Percentiles rank a stretch among this genome's conserved stretches.
phyloP scores from a whole-genome alignment of 202 grass and related monocot species.

The Schoenoplectus tabernaemontani region DNA sequence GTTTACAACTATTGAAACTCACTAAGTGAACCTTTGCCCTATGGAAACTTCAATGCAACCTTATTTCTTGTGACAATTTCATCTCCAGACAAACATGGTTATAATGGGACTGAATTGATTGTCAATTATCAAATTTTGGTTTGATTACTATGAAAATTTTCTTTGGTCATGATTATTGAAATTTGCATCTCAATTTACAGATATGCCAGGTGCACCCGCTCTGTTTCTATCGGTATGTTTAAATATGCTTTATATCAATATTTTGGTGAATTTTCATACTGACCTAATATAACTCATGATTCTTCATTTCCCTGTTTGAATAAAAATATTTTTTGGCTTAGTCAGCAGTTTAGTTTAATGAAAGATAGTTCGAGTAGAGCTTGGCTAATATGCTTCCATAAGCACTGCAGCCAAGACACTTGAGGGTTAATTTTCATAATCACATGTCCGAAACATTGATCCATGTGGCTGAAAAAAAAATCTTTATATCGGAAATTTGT shows the following conservation, averaged over 20 bases:
- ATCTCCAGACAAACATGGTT: not conserved
- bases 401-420: no score
- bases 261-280: not conserved
- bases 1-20: not conserved
- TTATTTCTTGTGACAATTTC: not conserved
- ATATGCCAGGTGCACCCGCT: constrained; percentile 59
- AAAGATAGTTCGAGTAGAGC: no score
- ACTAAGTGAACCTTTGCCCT: not conserved
- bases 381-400: no score
- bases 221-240: constrained; percentile 55
- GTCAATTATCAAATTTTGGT: not conserved
- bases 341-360: not conserved
- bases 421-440: no score
- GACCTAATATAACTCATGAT: not conserved
- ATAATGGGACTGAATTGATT: not conserved
- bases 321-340: not conserved
- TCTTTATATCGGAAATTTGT: no score
- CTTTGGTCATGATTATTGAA: not conserved
- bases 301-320: not conserved
- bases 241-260: not conserved
- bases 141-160: not conserved
- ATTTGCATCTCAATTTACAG: constrained; percentile 15
- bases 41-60: not conserved
- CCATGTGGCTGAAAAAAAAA: no score
- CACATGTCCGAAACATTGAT: no score